phyloP scores from a whole-genome alignment of 805 yeast genomes.

The Saturnispora bothae region DNA sequence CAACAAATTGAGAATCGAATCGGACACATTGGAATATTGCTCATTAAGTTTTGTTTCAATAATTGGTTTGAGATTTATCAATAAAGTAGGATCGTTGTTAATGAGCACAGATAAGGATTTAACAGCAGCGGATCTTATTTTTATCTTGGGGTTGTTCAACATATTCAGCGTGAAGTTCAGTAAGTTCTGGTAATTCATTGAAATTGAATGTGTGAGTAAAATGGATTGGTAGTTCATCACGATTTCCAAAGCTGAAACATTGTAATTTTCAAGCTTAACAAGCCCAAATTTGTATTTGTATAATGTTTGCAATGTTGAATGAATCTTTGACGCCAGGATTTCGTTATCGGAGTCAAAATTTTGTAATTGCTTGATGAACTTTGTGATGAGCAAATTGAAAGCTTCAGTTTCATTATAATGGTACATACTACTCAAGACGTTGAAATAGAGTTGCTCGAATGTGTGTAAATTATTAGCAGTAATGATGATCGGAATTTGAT shows the following conservation, averaged over 20 bases:
- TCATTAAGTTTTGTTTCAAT: slow-evolving; percentile 45
- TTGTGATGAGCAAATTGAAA: background rate
- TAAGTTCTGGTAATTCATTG: slow-evolving; percentile 41
- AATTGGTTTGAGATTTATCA: slow-evolving; percentile 41
- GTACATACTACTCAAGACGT: background rate
- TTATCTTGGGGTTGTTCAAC: slow-evolving; percentile 39
- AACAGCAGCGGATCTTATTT: slow-evolving; percentile 53
- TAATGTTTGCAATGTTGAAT: too few species aligned
- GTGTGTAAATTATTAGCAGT: slow-evolving; percentile 7
- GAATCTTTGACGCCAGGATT: too few species aligned
- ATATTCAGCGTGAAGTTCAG: slow-evolving; percentile 38
- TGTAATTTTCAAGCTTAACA: background rate
- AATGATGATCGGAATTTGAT: slow-evolving; percentile 7
- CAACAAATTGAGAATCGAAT: slow-evolving; percentile 63
- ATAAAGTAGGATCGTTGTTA: slow-evolving; percentile 39
- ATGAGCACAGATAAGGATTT: slow-evolving; percentile 49
- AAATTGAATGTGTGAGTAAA: slow-evolving; percentile 24
- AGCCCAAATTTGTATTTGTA: background rate
- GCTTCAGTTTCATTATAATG: background rate
- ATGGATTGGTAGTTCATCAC: slow-evolving; percentile 17
- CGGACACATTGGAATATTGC: slow-evolving; percentile 61
- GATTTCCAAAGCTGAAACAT: background rate
- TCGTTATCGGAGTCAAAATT: too few species aligned
- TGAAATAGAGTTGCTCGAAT: background rate
- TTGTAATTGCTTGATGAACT: background rate